phyloP scores from a whole-genome alignment of 371 early-diverging fungal species.

The Syncephalastrum contaminatum region DNA sequence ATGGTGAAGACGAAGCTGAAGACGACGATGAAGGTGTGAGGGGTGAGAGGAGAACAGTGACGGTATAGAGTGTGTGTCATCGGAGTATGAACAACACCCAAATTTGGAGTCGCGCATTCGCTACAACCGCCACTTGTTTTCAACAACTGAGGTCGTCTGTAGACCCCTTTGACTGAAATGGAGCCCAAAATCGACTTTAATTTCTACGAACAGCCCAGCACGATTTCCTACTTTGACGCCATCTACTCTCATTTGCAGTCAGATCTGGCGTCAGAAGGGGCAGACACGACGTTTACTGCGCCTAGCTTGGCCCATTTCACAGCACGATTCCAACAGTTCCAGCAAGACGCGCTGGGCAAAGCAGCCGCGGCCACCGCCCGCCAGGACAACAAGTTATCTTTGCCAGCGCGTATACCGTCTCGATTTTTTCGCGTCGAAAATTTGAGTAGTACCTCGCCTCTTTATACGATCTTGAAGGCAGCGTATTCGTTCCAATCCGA shows the following conservation, averaged over 20 bases:
- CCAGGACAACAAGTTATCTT: constrained; percentile 12
- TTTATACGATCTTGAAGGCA: constrained; percentile 52
- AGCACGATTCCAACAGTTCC: constrained; percentile 61
- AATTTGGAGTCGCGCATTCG: too few relatives aligned
- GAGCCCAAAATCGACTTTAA: constrained; percentile 42
- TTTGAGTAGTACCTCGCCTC: constrained; percentile 26
- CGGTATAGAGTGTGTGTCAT: too few relatives aligned
- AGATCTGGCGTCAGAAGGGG: constrained; percentile 45
- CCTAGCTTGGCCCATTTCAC: constrained; percentile 59
- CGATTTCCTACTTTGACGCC: constrained; percentile 54
- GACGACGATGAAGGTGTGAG: too few relatives aligned
- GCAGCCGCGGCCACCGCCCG: constrained; percentile 25
- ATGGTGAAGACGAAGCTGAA: too few relatives aligned
- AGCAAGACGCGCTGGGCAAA: constrained; percentile 54
- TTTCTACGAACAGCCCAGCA: constrained; percentile 52
- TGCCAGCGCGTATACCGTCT: constrained; percentile 48
- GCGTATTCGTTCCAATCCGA: constrained; percentile 54
- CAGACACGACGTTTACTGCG: constrained; percentile 43
- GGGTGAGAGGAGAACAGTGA: too few relatives aligned
- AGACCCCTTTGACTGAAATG: too few relatives aligned
- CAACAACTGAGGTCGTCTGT: too few relatives aligned
- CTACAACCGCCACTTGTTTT: too few relatives aligned
- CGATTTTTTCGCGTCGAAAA: constrained; percentile 47
- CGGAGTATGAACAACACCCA: too few relatives aligned
- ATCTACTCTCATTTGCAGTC: constrained; percentile 39